Evolutionary conservation across 2,329 filamentous ascomycete species (phyloP).

Genomic region (Cercospora sp.): DNA sequence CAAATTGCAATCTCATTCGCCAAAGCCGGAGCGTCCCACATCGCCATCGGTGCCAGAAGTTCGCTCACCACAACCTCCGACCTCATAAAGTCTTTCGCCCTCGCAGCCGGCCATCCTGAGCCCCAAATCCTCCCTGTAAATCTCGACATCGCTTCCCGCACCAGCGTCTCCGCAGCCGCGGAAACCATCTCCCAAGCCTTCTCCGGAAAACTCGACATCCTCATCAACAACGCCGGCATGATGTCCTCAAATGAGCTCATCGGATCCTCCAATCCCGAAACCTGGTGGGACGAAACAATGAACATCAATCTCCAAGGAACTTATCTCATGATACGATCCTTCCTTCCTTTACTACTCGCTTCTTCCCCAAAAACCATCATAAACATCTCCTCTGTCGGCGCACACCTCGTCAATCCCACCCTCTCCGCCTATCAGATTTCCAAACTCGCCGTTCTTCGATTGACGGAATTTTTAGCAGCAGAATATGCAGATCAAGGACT

Average conservation of each 20-base stretch:
- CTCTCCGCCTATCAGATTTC: neutral
- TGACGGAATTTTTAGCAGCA: neutral
- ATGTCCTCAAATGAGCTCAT: neutral
- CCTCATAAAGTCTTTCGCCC: neutral
- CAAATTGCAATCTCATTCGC: neutral
- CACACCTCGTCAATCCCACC: neutral
- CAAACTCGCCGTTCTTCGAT: neutral
- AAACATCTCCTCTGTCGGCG: neutral
- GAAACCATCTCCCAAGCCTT: neutral
- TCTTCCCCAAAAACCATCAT: neutral
- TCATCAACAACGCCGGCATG: neutral
- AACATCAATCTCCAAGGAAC: neutral
- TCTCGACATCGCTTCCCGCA: neutral
- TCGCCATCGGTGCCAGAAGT: neutral
- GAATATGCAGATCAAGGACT: neutral
- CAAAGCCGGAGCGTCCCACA: neutral
- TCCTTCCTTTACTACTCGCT: neutral
- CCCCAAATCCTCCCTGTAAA: neutral
- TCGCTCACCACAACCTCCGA: neutral
- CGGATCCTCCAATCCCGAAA: neutral
- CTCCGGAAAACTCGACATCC: neutral
- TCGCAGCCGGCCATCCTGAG: neutral
- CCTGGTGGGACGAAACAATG: neutral
- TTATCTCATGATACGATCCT: neutral
- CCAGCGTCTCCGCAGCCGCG: neutral